A percentile compares a stretch with the other conserved stretches of the same genome.
phyloP scores from a whole-genome alignment of 2,329 filamentous ascomycete species.

The Podosphaera fusca region DNA sequence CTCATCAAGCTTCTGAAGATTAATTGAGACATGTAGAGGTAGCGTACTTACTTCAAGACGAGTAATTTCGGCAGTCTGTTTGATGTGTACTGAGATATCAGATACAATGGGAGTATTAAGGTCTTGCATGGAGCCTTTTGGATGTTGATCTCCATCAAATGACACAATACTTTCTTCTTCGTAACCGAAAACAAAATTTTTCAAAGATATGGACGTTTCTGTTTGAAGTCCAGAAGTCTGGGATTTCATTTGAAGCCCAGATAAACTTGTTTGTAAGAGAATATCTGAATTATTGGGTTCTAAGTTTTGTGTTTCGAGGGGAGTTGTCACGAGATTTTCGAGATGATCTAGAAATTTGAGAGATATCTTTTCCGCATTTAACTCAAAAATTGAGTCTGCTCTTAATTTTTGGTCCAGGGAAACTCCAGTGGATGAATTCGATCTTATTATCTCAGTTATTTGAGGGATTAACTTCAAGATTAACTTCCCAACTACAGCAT shows the following conservation, averaged over 20 bases:
- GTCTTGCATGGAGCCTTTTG: conserved; percentile 35
- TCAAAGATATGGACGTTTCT: conserved; percentile 17
- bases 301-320: background rate
- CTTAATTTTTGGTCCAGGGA: background rate
- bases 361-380: conserved; percentile 12
- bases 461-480: conserved; percentile 13
- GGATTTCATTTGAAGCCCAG: conserved; percentile 11
- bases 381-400: background rate
- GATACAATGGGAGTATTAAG: conserved; percentile 32
- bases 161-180: conserved; percentile 37
- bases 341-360: conserved; percentile 15
- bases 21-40: conserved; percentile 51
- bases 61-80: conserved; percentile 21
- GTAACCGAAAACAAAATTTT: conserved; percentile 40
- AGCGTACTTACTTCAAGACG: conserved; percentile 49
- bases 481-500: conserved; percentile 15
- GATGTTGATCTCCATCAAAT: conserved; percentile 32
- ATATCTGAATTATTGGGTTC: conserved; percentile 9
- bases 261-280: conserved; percentile 12
- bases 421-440: conserved; percentile 2
- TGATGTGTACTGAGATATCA: conserved; percentile 32
- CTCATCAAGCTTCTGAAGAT: conserved; percentile 64
- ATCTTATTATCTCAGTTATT: conserved; percentile 9
- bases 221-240: conserved; percentile 5
- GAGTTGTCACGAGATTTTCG: conserved; percentile 8